Evolutionary conservation across 129 eudicot species (phyloP), one percentile per base, ranked within the genome.

Genomic region (Saposhnikovia divaricata): DNA sequence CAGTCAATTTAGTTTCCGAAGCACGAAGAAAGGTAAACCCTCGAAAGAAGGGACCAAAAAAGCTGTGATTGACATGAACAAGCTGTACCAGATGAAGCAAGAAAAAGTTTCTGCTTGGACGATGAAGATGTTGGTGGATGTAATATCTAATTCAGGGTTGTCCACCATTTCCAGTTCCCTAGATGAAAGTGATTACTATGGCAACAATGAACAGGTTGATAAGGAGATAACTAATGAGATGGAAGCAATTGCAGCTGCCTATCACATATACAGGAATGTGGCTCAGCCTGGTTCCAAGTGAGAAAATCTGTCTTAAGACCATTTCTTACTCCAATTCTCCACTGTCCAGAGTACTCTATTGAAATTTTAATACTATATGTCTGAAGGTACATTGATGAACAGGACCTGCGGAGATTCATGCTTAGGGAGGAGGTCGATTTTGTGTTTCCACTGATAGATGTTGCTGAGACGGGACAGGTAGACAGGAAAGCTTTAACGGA

Each of bases 381-480:
- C 46, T 70, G 9, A 70, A 94, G 97, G 65, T 90, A 86, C 82
- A 87, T 95, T 78, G 96, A 92, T 84, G 96, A 89, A 66, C 5
- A 81, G 37, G 97, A 95, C 82, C 85, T 95, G 37, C 83, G 87
- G 74, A 87, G 96, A 77, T 95, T 95, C 88, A 86, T 95, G 96
- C 88, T 87, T 45, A 87, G 86, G 88, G 97, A 95, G 77, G 97
- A 95, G 87, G 98, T 95, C 73, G 86, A 91, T 75, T 46, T 84
- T 50, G 91, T 91, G 80, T 84, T 91, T 83, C 97, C 96, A 9
- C 53, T 91, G 84, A 87, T 94, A 45, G 96, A 90, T 57, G 89
- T 82, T 69, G 87, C 88, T 59, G 96, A 94, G 31, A 87, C 85
- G 59, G 96, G 97, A 34, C 85, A 83, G 44, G 86, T 91, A 55